A percentile compares a stretch with the other conserved stretches of the same genome.
Conservation (phyloP, 2,329 filamentous ascomycete genomes). For the Monilinia laxa region DNA sequence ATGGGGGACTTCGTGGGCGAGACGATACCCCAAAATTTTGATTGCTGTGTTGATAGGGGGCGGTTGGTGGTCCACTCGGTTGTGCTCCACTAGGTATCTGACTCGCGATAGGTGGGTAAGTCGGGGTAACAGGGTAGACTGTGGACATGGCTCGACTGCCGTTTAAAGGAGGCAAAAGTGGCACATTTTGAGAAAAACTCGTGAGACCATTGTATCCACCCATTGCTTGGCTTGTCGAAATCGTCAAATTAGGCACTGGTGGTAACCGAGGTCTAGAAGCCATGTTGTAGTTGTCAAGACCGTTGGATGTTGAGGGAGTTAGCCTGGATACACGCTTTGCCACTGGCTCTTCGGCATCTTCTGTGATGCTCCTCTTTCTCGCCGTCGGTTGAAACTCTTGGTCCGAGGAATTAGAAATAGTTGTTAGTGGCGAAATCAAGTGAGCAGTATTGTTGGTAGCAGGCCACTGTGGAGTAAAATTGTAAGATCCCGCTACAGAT, state of each 20-base stretch:
- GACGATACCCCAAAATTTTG: slow-evolving; percentile 37
- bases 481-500: slow-evolving; percentile 33
- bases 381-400: slow-evolving; percentile 40
- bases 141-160: slow-evolving; percentile 67
- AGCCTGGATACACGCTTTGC: slow-evolving; percentile 47
- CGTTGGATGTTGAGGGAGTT: slow-evolving; percentile 15
- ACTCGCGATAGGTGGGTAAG: slow-evolving; percentile 47
- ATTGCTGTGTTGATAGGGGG: slow-evolving; percentile 15
- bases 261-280: slow-evolving; percentile 52
- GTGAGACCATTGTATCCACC: slow-evolving; percentile 30
- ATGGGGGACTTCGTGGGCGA: slow-evolving; percentile 40
- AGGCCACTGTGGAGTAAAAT: slow-evolving; percentile 40
- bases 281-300: slow-evolving; percentile 24
- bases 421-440: slow-evolving; percentile 32
- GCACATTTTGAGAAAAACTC: slow-evolving; percentile 33
- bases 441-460: slow-evolving; percentile 43
- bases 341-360: slow-evolving; percentile 53
- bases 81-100: slow-evolving; percentile 36
- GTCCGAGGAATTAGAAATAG: slow-evolving; percentile 42
- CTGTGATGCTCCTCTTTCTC: slow-evolving; percentile 60
- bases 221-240: slow-evolving; percentile 39
- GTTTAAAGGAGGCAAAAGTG: slow-evolving; percentile 37
- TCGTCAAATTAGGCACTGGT: slow-evolving; percentile 66
- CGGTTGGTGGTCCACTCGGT: slow-evolving; percentile 17
- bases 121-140: slow-evolving; percentile 61